Evolutionary conservation across 2,329 filamentous ascomycete genomes (phyloP), one percentile per base, ranked within the genome.

Genomic region (Cercospora janseana): DNA sequence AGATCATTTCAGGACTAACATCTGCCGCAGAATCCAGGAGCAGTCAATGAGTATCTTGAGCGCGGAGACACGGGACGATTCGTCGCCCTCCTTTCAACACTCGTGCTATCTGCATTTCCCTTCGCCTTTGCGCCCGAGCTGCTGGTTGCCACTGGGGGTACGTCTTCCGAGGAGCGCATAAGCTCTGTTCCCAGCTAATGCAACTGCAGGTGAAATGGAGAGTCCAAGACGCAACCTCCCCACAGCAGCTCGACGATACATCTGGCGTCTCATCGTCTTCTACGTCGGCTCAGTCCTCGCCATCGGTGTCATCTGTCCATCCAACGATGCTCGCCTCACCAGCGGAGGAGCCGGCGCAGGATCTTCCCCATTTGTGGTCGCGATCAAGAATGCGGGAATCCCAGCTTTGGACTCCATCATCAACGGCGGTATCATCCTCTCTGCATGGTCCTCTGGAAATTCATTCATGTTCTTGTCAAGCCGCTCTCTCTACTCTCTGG

Each of bases 351-450:
- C 50, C 8, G 55, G 55, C 18, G 55, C 55, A 12, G 55, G 55
- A 29, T 56, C 53, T 6, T 56, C 52, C 0, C 52, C 55, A 2
- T 59, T 57, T 16, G 57, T 59, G 6, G 51, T 57, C 12, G 79
- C 80, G 15, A 77, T 58, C 58, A 72, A 73, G 49, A 69, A 74
- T 47, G 75, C 73, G 3, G 75, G 76, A 3, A 77, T 79, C 51
- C 69, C 72, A 2, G 78, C 75, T 1, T 75, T 88, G 2, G 80
- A 84, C 60, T 79, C 79, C 54, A 75, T 86, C 58, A 83, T 87
- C 71, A 87, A 88, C 63, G 83, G 77, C 26, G 81, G 79, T 15
- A 79, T 87, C 59, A 71, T 87, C 44, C 82, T 84, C 12, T 85
- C 81, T 4, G 84, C 83, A 2, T 78, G 76, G 69, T 79, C 75